Conservation (phyloP, 345 rosid species). For the Populus davidiana region DNA sequence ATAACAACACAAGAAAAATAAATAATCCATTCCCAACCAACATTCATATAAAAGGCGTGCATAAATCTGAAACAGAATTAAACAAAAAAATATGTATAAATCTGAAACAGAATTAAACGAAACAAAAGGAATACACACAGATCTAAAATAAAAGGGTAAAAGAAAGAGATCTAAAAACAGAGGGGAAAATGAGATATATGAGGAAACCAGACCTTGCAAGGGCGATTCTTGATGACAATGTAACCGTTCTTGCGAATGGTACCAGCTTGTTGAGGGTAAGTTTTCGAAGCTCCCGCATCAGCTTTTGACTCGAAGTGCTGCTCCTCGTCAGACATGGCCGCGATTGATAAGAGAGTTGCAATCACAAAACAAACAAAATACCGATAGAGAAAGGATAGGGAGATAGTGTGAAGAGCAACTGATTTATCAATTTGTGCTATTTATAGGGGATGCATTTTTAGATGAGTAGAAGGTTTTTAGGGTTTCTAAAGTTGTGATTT, state of each 20-base stretch:
- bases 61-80: background rate
- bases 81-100: background rate
- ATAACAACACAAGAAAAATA: background rate
- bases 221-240: constrained; percentile 32
- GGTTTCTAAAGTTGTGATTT: background rate
- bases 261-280: constrained; percentile 35
- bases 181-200: background rate
- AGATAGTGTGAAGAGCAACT: background rate
- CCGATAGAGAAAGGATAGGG: background rate
- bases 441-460: constrained; percentile 8
- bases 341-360: background rate
- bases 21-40: background rate
- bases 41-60: background rate
- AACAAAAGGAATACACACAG: background rate
- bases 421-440: background rate
- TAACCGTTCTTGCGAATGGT: constrained; percentile 35
- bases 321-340: constrained; percentile 37
- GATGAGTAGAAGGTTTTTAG: constrained; percentile 11
- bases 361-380: background rate
- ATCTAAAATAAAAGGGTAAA: background rate
- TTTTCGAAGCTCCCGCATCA: constrained; percentile 37
- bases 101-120: background rate
- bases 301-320: constrained; percentile 39
- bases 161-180: background rate
- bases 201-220: constrained; percentile 24